These are phyloP conservation scores for Lipomyces lipofer DNA, from an alignment of 805 yeast genomes.

Conservation along the genomic window DNA sequence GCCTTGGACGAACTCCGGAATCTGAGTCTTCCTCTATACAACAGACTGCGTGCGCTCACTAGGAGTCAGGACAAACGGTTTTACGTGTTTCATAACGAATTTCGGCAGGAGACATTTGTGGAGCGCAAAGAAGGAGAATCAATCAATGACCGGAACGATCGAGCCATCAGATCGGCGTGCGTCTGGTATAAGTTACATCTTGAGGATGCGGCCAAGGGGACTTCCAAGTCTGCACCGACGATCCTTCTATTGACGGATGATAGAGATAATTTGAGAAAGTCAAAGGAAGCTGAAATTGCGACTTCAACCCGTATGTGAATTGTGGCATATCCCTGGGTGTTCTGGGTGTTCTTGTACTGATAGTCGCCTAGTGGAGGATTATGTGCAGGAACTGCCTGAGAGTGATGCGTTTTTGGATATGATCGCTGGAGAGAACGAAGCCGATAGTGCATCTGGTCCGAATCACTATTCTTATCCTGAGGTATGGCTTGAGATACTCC, in stretches of 20 bases:
- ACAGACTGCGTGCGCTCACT: slow-evolving; percentile 74
- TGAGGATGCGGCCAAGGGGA: slow-evolving; percentile 29
- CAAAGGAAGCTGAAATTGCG: slow-evolving; percentile 45
- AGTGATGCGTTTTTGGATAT: slow-evolving; percentile 74
- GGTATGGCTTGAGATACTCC: too few species aligned
- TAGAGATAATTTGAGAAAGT: slow-evolving; percentile 59
- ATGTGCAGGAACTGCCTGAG: slow-evolving; percentile 68
- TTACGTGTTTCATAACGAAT: slow-evolving; percentile 91
- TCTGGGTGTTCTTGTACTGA: too few species aligned
- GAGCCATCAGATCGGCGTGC: slow-evolving; percentile 78
- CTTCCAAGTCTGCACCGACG: slow-evolving; percentile 33
- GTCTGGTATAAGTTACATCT: slow-evolving; percentile 74
- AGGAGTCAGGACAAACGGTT: slow-evolving; percentile 79
- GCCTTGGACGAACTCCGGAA: slow-evolving; percentile 91
- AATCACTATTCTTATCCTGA: slow-evolving; percentile 69
- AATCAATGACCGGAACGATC: slow-evolving; percentile 86
- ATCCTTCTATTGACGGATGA: slow-evolving; percentile 69
- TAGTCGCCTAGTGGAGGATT: slow-evolving; percentile 56
- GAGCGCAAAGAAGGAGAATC: slow-evolving; percentile 64
- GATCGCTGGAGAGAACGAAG: slow-evolving; percentile 53
- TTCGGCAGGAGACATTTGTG: slow-evolving; percentile 67
- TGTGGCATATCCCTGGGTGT: too few species aligned
- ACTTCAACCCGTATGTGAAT: slow-evolving; percentile 10
- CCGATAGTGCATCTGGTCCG: slow-evolving; percentile 33
- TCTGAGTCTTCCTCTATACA: slow-evolving; percentile 82